Base-by-base conservation (phyloP, 2,329 filamentous ascomycete species). In the Fusarium sp. region DNA sequence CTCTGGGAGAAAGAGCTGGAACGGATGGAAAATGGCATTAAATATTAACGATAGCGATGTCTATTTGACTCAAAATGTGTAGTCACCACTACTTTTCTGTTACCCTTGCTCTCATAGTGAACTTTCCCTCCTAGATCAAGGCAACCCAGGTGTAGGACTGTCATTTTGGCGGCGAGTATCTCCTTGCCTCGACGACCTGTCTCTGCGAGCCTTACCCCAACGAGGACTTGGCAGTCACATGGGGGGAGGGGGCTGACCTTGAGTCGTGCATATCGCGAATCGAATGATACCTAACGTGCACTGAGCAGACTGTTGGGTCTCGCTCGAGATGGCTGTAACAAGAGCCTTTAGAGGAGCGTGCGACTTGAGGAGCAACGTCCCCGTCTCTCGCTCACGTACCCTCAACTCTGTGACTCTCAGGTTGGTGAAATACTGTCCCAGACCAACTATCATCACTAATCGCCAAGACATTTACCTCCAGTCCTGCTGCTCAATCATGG, bases 1-100 rank as follows among this genome's bases (percentile, higher is more conserved):
- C 18, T 38, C 16, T 24, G 61, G 16, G 24, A 42, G 31, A 58
- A 65, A 70, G 42, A 72, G 47, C 40, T 50, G 64, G 58, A 67
- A 56, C 29, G 24, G 22, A 50, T n/a, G 47, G 47, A 52, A 52
- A 52, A 52, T 20, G 47, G 47, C 47, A 42, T 24, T 45, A 45
- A 60, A 34, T 24, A 47, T 20, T 29, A 24, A 38, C 20, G 22
- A 37, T 59, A 27, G 22, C 34, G 37, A 45, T 31, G 38, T 60
- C 34, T 59, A 27, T 20, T 42, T 45, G 38, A 31, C 58, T 42
- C 27, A 52, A 52, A 52, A 52, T 52, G 47, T 52, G 47, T n/a
- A 52, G 47, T 29, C 9, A 50, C 16, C 1, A 52, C 47, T 18
- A 29, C 24, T 52, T 50, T 52, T 27, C 47, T n/a, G 24, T 29